phyloP scores from a whole-genome alignment of 208 protist genomes.

The Crithidia thermophila region DNA sequence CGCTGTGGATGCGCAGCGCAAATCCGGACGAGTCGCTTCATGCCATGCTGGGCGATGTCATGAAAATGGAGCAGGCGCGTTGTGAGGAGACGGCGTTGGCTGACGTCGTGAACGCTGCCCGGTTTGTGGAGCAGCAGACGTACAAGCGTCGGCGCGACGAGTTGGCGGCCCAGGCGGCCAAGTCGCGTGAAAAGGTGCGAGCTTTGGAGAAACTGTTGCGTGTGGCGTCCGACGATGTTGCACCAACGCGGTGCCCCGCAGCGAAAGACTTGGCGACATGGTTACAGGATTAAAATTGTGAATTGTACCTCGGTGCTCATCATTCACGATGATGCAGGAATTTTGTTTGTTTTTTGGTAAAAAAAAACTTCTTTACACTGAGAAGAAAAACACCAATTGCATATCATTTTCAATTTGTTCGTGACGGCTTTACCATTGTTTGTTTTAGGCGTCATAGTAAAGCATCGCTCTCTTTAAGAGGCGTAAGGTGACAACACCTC shows the following conservation, averaged over 20 bases:
- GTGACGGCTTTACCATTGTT: too few species aligned
- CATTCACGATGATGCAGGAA: too few species aligned
- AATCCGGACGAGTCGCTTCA: conserved; percentile 25
- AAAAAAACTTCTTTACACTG: too few species aligned
- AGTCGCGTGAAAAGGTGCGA: conserved; percentile 34
- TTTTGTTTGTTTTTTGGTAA: too few species aligned
- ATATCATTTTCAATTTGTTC: too few species aligned
- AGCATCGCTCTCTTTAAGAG: too few species aligned
- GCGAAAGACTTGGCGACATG: too few species aligned
- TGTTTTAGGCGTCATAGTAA: too few species aligned
- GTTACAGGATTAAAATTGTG: too few species aligned
- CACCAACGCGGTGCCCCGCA: neutral
- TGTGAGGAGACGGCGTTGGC: conserved; percentile 14
- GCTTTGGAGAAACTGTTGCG: conserved; percentile 43
- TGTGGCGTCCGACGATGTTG: neutral
- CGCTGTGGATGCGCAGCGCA: conserved; percentile 8
- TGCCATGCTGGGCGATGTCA: conserved; percentile 17
- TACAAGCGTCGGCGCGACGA: conserved; percentile 34
- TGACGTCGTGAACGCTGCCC: conserved; percentile 36
- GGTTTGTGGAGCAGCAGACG: conserved; percentile 41
- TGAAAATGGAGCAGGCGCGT: conserved; percentile 17
- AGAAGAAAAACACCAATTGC: too few species aligned
- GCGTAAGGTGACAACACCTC: too few species aligned
- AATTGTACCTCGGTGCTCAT: too few species aligned
- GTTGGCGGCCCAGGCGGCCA: conserved; percentile 16